Evolutionary conservation across 176 grass and related monocot species (phyloP).

Genomic region (Rhipidocladum racemiflorum): DNA sequence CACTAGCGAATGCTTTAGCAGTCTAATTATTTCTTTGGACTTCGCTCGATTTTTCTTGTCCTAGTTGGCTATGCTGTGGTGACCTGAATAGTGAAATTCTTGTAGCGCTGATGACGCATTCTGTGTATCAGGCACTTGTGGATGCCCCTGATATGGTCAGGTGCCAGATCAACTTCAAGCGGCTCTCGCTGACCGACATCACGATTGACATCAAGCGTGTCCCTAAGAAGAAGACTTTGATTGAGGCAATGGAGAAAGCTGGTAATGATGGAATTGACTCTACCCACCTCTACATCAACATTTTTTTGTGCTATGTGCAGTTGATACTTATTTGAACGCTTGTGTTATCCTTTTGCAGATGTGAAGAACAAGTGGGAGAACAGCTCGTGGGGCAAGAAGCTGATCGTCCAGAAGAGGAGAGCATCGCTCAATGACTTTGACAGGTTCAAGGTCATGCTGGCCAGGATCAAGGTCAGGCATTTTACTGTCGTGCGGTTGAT

Average conservation of each 20-base stretch:
- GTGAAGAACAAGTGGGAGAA: conserved; percentile 97
- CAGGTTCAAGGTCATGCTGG: conserved; percentile 98
- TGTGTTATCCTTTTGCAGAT: conserved; percentile 42
- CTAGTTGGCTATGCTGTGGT: background rate
- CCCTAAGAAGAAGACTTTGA: conserved; percentile 49
- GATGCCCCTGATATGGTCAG: conserved; percentile 96
- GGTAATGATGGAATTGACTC: conserved; percentile 24
- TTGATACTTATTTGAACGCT: background rate
- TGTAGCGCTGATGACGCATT: background rate
- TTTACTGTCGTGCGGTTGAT: background rate
- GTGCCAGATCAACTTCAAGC: conserved; percentile 95
- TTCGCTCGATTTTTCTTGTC: background rate
- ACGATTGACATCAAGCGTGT: conserved; percentile 60
- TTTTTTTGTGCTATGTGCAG: background rate
- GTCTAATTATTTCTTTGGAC: background rate
- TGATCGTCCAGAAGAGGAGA: conserved; percentile 97
- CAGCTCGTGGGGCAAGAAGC: conserved; percentile 95
- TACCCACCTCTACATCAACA: background rate
- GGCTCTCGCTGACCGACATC: conserved; percentile 58
- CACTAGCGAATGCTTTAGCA: background rate
- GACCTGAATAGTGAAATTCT: background rate
- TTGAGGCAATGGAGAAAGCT: conserved; percentile 55
- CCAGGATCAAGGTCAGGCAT: conserved; percentile 63
- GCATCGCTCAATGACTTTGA: conserved; percentile 92
- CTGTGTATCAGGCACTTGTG: conserved; percentile 66